Evolutionary conservation across 192 early-diverging fungal genomes (phyloP), one percentile per base, ranked within the genome.

Genomic region (Backusella westeae): DNA sequence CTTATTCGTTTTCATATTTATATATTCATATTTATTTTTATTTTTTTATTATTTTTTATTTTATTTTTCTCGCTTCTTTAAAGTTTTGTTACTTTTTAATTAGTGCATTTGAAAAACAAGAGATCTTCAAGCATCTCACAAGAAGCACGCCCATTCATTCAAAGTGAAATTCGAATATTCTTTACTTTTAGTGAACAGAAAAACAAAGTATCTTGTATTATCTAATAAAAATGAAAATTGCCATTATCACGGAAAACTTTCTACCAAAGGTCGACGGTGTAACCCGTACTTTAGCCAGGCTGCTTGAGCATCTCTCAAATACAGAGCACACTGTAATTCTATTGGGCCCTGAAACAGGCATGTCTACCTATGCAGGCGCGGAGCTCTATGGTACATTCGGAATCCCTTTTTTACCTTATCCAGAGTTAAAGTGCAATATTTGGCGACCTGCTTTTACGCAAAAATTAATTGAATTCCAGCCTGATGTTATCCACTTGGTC

Each of bases 181-280:
- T 29, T 59, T 8, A 56, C 21, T 56, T 23, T 56, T 23, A 56
- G 8, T 23, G 21, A 46, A 46, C 12, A 46, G 17, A 17, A 46
- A 46, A 46, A 42, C 12, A 44, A 44, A 49, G 46, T 49, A 49
- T 44, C 14, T 44, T 44, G 12, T 44, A 44, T 8, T 49, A 49
- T 19, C 46, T 49, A n/a, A 49, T 1, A 49, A 49, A 1, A 63
- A 82, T 82, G 81, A 74, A 69, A 52, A 73, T 82, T 56, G 77
- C 77, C 36, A 78, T 82, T 67, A 76, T 78, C n/a, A 82, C 81
- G 1, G 77, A 82, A 69, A 82, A 82, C 67, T 82, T 74, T 35
- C 69, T 78, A 29, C 80, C 80, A 36, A 82, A 82, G 44, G 77
- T 82, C 17, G 80, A 82, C 67, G 80, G 80, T 19, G 80, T 82